Evolutionary conservation across 208 protist species (phyloP), one percentile per base, ranked within the genome.

Genomic region (Trypanosoma mega): DNA sequence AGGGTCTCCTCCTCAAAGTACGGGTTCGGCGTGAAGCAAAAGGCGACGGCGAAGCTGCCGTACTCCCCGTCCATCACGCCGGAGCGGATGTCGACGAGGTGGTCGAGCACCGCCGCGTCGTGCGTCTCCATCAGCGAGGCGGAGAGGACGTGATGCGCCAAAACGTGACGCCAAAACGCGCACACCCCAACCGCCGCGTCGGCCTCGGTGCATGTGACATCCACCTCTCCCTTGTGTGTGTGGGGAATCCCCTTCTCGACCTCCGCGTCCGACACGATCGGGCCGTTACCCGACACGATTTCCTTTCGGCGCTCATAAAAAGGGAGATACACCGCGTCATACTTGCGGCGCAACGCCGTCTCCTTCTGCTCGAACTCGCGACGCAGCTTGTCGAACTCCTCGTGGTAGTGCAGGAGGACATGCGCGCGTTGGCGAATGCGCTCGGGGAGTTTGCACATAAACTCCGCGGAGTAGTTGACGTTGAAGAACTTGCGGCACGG

Each of bases 11-110:
- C 78, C 55, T 85, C 68, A 44, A 95, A 80, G 64, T 70, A 93
- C 41, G 80, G 70, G 58, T 95, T 95, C n/a, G 89, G 83, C 18
- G 68, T 51, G 64, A 95, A 95, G 45, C 72, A 73, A 69, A 95
- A 95, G 34, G 69, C 71, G 46, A 95, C 74, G 49, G 82, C 71
- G 69, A 88, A 86, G 73, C 78, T 86, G 56, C 75, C 81, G 59
- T 76, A 76, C 7, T 68, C 70, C 2, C 79, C 82, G 2, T 89
- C 78, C 21, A 75, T 58, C 11, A 83, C 74, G 18, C 68, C 60
- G 23, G 69, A 77, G 29, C 68, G 57, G 24, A 95, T 63, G 64
- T 95, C 80, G 26, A 76, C 74, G 6, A 95, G 75, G 47, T 87
- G 62, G 18, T 68, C 63, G 48, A 95, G 80, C 26, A 87, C 77